Base-by-base conservation (phyloP, 306 rosid species). In the Fragaria nilgerrensis region DNA sequence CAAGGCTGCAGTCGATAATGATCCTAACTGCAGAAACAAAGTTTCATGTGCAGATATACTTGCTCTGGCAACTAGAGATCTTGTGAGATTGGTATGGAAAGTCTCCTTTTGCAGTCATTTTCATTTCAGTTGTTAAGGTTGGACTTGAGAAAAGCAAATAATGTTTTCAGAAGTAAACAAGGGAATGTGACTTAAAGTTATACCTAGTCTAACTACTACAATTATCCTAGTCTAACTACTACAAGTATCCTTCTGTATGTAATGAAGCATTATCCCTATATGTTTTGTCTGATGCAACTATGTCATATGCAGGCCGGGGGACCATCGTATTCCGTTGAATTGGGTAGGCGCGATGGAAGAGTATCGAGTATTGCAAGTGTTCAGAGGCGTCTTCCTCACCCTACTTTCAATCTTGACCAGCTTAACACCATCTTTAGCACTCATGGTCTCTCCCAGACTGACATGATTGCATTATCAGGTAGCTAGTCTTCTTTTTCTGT, bases 31-130 rank as follows among this genome's bases (percentile, higher is more conserved):
- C 76, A 70, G 17, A 61, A 84, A 84, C 85, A 74, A 77, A 52
- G 87, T 84, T 65, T 84, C 87, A 47, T 84, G 87, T 66, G 83
- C 87, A 25, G 87, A 84, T 77, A 74, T 84, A 11, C 83, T 84
- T 7, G 87, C 87, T 19, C 80, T 84, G 9, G 87, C 85, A 16
- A 84, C 87, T 6, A 77, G 87, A 70, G 87, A 84, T 71, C 85
- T 75, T 49, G 78, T 84, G 4, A 79, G 37, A 11, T 32, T 81
- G 85, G 87, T 84, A 84, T 25, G 10, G 56, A 14, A 13, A 2
- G 32, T 25, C 2, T 29, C 3, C 62, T 34, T 34, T 25, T 10
- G 22, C 68, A 19, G 61, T 39, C 53, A n/a, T 9, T 56, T 55
- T 72, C 65, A 32, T 50, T 5, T n/a, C 5, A 55, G 16, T 55